These are phyloP conservation scores for Trypanosoma rangeli DNA, from an alignment of 208 protist genomes.

Conservation along the genomic window DNA sequence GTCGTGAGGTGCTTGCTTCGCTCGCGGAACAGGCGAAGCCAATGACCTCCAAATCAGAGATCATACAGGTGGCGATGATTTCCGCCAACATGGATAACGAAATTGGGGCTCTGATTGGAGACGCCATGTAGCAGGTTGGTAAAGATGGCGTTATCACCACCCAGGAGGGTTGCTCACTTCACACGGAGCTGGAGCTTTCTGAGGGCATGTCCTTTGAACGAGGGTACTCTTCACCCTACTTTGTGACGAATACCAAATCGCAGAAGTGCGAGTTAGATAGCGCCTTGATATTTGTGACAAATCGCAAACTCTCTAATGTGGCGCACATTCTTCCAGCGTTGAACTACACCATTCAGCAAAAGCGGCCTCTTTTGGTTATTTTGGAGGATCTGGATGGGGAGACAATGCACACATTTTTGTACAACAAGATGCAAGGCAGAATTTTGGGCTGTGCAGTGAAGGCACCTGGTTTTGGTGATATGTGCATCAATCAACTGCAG, in stretches of 20 bases:
- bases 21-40: slow-evolving; percentile 94
- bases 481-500: slow-evolving; percentile 97
- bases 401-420: slow-evolving; percentile 95
- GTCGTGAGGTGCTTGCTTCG: slow-evolving; percentile 90
- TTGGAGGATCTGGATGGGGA: slow-evolving; percentile 91
- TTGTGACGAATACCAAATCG: slow-evolving; percentile 98
- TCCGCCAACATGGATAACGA: slow-evolving; percentile 99
- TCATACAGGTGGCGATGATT: slow-evolving; percentile 99
- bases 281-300: slow-evolving; percentile 93
- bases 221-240: slow-evolving; percentile 99
- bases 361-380: slow-evolving; percentile 87
- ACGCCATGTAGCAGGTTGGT: slow-evolving; percentile 99
- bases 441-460: slow-evolving; percentile 93
- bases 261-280: slow-evolving; percentile 97
- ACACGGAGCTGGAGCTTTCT: slow-evolving; percentile 98
- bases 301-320: slow-evolving; percentile 82
- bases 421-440: slow-evolving; percentile 90
- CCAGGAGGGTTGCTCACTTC: slow-evolving; percentile 98
- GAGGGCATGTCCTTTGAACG: slow-evolving; percentile 99
- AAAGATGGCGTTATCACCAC: slow-evolving; percentile 99
- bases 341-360: slow-evolving; percentile 85
- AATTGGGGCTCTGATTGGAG: slow-evolving; percentile 98
- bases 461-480: slow-evolving; percentile 99
- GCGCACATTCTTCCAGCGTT: slow-evolving; percentile 78
- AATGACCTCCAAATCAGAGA: slow-evolving; percentile 97